phyloP scores from a whole-genome alignment of 495 filamentous ascomycete species.

The Trichoderma virens region DNA sequence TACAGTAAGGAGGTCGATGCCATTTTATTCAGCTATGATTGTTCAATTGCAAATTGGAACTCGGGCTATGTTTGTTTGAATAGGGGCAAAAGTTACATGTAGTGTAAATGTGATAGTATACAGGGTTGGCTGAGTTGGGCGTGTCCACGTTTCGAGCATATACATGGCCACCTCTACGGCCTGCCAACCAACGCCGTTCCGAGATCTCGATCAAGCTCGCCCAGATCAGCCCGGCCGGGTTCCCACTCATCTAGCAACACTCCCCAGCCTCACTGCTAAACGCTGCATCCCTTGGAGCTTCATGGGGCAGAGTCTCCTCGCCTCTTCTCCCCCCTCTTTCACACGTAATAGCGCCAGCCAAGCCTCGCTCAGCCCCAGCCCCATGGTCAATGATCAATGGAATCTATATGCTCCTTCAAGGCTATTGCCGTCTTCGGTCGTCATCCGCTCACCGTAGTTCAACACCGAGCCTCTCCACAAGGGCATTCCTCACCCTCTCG shows the following conservation, averaged over 20 bases:
- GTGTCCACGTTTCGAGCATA: neutral
- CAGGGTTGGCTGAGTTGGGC: neutral
- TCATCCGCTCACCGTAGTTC: slow-evolving; percentile 58
- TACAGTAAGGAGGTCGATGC: too few species aligned
- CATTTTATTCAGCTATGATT: too few species aligned
- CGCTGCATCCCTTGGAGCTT: too few species aligned
- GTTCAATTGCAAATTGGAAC: too few species aligned
- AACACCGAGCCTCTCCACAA: slow-evolving; percentile 66
- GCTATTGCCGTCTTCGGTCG: neutral
- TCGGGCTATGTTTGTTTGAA: too few species aligned
- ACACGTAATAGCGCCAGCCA: neutral
- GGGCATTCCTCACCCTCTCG: slow-evolving; percentile 47
- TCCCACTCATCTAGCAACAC: neutral
- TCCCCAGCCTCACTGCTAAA: neutral
- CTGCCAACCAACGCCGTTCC: neutral
- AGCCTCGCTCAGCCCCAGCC: neutral
- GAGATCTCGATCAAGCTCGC: neutral
- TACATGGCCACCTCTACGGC: neutral
- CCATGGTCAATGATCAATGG: neutral
- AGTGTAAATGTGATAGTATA: neutral
- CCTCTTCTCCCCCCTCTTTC: too few species aligned
- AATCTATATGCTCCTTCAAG: neutral
- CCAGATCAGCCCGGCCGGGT: neutral
- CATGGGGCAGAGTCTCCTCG: too few species aligned
- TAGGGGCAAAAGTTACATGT: too few species aligned